phyloP scores from a whole-genome alignment of 1,284 basidiomycete species.

The Sutorius eximius region DNA sequence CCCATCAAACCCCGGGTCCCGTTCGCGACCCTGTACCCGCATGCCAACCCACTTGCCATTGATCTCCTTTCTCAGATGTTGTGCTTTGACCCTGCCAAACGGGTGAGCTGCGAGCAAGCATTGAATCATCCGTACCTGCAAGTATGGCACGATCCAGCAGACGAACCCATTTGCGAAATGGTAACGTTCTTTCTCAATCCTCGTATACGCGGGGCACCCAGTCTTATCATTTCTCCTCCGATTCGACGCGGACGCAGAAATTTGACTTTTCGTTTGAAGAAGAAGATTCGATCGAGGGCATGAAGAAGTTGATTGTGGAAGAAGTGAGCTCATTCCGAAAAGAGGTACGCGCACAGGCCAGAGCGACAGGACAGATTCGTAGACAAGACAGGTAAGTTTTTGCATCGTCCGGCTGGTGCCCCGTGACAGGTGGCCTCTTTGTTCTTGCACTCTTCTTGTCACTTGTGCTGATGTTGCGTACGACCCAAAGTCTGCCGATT shows the following conservation, averaged over 20 bases:
- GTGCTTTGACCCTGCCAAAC: constrained; percentile 94
- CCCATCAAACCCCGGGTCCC: constrained; percentile 95
- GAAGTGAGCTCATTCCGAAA: constrained; percentile 90
- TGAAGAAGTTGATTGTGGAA: constrained; percentile 94
- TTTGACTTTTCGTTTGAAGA: constrained; percentile 99
- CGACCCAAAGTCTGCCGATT: constrained; percentile 55
- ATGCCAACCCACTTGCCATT: constrained; percentile 91
- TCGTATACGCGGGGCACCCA: background rate
- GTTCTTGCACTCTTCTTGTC: background rate
- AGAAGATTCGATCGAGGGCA: constrained; percentile 95
- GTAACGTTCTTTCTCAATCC: constrained; percentile 42
- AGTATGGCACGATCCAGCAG: constrained; percentile 94
- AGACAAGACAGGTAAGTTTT: constrained; percentile 65
- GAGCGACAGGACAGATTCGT: constrained; percentile 64
- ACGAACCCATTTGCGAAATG: constrained; percentile 79
- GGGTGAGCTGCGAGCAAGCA: constrained; percentile 95
- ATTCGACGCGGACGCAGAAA: constrained; percentile 47
- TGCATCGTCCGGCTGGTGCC: background rate
- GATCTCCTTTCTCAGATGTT: constrained; percentile 91
- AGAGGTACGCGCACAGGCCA: constrained; percentile 79
- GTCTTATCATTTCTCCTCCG: background rate
- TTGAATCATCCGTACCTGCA: constrained; percentile 92
- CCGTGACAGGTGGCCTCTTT: background rate
- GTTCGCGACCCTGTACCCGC: constrained; percentile 89
- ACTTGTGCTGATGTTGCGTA: background rate